Percentiles rank a stretch among this genome's conserved stretches.
phyloP scores from a whole-genome alignment of 169 alveolate species.

The Cryptosporidium xiaoi region DNA sequence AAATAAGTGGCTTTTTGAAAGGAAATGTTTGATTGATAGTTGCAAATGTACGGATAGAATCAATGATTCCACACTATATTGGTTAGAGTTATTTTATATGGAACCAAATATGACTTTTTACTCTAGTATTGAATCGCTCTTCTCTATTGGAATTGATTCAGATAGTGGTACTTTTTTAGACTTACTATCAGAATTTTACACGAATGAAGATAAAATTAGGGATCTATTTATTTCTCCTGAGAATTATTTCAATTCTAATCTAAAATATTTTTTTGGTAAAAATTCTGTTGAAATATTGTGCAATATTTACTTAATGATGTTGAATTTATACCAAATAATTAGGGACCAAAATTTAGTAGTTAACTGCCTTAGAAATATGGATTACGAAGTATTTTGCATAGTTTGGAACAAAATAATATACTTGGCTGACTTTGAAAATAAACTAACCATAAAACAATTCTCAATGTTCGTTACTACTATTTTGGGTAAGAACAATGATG shows the following conservation, averaged over 20 bases:
- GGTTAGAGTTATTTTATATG: slow-evolving; percentile 54
- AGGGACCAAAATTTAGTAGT: slow-evolving; percentile 21
- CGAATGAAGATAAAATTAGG: slow-evolving; percentile 17
- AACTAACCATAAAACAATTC: slow-evolving; percentile 7
- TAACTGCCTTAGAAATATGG: slow-evolving; percentile 12
- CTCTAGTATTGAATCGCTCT: slow-evolving; percentile 3
- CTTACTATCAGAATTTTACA: slow-evolving; percentile 13
- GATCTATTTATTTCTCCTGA: slow-evolving; percentile 27
- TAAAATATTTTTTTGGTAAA: slow-evolving; percentile 8
- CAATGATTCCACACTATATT: slow-evolving; percentile 16
- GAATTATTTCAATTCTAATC: slow-evolving; percentile 3
- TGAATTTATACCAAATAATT: slow-evolving; percentile 40
- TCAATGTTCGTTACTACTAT: slow-evolving; percentile 14
- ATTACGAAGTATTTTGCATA: slow-evolving; percentile 35
- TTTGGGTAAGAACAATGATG: slow-evolving; percentile 15
- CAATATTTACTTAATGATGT: slow-evolving; percentile 34
- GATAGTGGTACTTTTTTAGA: neutral
- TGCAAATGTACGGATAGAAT: neutral
- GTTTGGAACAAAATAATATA: slow-evolving; percentile 51
- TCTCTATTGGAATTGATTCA: neutral
- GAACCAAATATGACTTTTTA: slow-evolving; percentile 58
- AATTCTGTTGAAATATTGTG: slow-evolving; percentile 41
- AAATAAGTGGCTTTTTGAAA: neutral
- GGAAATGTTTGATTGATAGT: neutral
- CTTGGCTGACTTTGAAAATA: neutral